phyloP scores from a whole-genome alignment of 371 early-diverging fungal species.

The Mortierella sp. region DNA sequence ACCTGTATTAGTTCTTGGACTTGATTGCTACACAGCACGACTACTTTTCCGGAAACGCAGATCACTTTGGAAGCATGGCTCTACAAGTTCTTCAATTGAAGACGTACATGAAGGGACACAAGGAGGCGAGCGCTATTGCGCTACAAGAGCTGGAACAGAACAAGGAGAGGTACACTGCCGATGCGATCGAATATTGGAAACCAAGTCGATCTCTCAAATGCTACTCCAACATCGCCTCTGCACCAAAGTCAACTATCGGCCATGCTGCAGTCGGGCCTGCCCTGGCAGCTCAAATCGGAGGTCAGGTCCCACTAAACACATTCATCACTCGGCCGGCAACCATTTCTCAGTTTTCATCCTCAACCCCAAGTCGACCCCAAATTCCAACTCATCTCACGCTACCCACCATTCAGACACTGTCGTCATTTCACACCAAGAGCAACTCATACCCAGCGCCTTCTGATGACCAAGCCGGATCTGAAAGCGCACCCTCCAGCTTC shows the following conservation, averaged over 20 bases:
- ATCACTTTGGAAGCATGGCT: conserved; percentile 56
- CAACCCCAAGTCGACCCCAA: conserved; percentile 10
- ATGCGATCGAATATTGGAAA: conserved; percentile 58
- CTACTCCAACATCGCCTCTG: conserved; percentile 29
- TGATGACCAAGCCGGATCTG: not conserved
- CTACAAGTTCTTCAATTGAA: conserved; percentile 54
- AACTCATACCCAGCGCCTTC: not conserved
- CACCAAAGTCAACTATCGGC: conserved; percentile 24
- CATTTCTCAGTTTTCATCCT: conserved; percentile 22
- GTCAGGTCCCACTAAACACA: conserved; percentile 22
- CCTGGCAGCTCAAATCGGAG: conserved; percentile 31
- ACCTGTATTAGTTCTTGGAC: conserved; percentile 38
- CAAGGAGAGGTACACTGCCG: conserved; percentile 48
- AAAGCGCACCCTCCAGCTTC: not conserved
- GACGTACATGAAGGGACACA: conserved; percentile 54
- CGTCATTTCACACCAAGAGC: not conserved
- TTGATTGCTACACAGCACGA: conserved; percentile 56
- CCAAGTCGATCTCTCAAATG: conserved; percentile 54
- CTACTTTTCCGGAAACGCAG: conserved; percentile 56
- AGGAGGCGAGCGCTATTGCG: conserved; percentile 32
- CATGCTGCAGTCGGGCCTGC: conserved; percentile 32
- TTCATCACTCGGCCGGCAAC: conserved; percentile 28
- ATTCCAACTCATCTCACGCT: not conserved
- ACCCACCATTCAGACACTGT: not conserved
- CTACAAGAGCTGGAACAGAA: conserved; percentile 50